Evolutionary conservation across 768 basidiomycete genomes (phyloP).

Genomic region (Rickenella mellea): DNA sequence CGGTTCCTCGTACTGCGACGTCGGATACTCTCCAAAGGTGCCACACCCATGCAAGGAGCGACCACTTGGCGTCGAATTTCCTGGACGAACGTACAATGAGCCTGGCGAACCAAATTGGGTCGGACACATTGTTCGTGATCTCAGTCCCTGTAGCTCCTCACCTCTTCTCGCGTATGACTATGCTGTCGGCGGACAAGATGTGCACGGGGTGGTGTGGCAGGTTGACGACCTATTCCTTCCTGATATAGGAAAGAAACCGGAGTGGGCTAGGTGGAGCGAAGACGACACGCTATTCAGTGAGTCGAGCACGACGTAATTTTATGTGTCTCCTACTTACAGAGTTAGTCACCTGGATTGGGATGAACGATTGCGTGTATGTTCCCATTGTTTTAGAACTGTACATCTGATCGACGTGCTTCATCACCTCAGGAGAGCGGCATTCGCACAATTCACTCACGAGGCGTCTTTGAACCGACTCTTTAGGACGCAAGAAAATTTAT

Average conservation of each 20-base stretch:
- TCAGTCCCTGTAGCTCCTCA: too few species aligned
- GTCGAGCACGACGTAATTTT: constrained; percentile 6
- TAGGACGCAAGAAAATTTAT: constrained; percentile 12
- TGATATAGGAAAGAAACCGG: constrained; percentile 23
- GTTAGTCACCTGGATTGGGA: constrained; percentile 56
- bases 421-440: too few species aligned
- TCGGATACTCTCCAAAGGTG: constrained; percentile 14
- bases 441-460: background rate
- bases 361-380: constrained; percentile 53
- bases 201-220: constrained; percentile 32
- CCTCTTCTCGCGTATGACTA: constrained; percentile 50
- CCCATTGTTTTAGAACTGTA: background rate
- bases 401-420: background rate
- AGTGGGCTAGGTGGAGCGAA: constrained; percentile 33
- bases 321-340: background rate
- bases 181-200: constrained; percentile 42
- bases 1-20: constrained; percentile 47
- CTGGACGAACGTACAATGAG: constrained; percentile 42
- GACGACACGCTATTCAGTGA: constrained; percentile 39
- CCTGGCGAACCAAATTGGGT: constrained; percentile 48
- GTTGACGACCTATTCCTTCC: constrained; percentile 17
- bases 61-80: constrained; percentile 42
- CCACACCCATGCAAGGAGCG: constrained; percentile 25
- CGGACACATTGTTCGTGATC: constrained; percentile 32
- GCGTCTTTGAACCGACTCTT: constrained; percentile 27